Percentiles rank a stretch among this genome's conserved stretches.
Evolutionary conservation across 2,329 filamentous ascomycete species (phyloP).

Genomic region (Monosporascus sp.): DNA sequence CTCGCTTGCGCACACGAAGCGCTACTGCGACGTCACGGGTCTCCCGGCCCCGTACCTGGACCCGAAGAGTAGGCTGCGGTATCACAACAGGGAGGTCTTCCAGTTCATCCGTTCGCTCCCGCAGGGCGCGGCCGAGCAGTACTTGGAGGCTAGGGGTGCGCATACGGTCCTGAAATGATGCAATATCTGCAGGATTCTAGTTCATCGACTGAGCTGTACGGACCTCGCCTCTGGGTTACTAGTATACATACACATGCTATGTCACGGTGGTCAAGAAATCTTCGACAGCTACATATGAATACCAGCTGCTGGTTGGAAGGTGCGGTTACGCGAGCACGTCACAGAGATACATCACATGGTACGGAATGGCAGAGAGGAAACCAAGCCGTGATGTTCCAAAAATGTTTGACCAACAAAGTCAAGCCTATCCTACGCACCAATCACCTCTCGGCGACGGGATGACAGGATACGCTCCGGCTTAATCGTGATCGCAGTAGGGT

Average conservation of each 20-base stretch:
- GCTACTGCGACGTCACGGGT: slow-evolving; percentile 95
- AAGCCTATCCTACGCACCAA: slow-evolving; percentile 87
- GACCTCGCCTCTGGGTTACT: too few species aligned
- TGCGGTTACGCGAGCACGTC: too few species aligned
- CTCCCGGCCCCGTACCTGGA: slow-evolving; percentile 88
- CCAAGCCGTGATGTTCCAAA: slow-evolving; percentile 3
- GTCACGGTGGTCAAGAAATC: too few species aligned
- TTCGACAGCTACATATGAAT: too few species aligned
- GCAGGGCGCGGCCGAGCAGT: slow-evolving; percentile 80
- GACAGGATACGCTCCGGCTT: slow-evolving; percentile 97
- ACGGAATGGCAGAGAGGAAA: not conserved
- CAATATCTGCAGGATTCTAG: not conserved
- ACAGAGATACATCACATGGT: too few species aligned
- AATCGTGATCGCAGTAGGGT: slow-evolving; percentile 70
- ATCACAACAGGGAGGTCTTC: slow-evolving; percentile 92
- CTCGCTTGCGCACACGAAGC: slow-evolving; percentile 75
- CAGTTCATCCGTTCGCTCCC: slow-evolving; percentile 73
- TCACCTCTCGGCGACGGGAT: slow-evolving; percentile 71
- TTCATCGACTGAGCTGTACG: too few species aligned
- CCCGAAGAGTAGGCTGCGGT: slow-evolving; percentile 88
- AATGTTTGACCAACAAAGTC: slow-evolving; percentile 90
- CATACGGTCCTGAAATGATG: slow-evolving; percentile 87
- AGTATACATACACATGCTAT: too few species aligned
- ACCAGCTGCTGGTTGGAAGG: too few species aligned
- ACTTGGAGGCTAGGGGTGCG: slow-evolving; percentile 82